Percentiles rank a stretch among this genome's conserved stretches.
Evolutionary conservation across 257 asterid species (phyloP).

Genomic region (Solanum etuberosum): DNA sequence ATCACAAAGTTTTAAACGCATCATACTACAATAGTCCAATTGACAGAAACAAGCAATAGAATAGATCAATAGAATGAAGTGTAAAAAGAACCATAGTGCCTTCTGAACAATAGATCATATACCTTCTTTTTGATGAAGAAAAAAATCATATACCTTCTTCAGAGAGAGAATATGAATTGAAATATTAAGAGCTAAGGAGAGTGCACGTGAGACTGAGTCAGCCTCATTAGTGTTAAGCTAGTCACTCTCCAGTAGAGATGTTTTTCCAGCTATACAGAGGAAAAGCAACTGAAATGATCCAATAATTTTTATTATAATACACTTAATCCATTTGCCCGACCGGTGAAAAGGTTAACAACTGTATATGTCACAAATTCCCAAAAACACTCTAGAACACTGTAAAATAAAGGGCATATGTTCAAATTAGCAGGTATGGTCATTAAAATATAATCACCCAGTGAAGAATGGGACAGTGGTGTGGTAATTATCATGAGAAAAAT

Average conservation of each 20-base stretch:
- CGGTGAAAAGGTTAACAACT: neutral
- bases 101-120: neutral
- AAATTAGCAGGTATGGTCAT: neutral
- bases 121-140: neutral
- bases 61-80: neutral
- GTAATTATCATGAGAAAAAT: neutral
- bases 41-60: neutral
- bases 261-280: neutral
- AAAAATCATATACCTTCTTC: neutral
- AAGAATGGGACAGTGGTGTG: neutral
- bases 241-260: neutral
- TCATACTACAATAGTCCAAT: neutral
- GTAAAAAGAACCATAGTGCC: neutral
- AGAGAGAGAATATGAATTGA: neutral
- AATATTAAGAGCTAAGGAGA: neutral
- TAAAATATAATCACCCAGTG: neutral
- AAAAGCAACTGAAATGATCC: neutral
- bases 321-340: neutral
- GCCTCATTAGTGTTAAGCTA: neutral
- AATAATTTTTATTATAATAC: neutral
- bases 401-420: neutral
- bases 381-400: neutral
- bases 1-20: neutral
- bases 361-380: neutral
- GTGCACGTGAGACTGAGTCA: neutral